phyloP scores from a whole-genome alignment of 352 stramenopile species.

The Globisporangium emineosum region DNA sequence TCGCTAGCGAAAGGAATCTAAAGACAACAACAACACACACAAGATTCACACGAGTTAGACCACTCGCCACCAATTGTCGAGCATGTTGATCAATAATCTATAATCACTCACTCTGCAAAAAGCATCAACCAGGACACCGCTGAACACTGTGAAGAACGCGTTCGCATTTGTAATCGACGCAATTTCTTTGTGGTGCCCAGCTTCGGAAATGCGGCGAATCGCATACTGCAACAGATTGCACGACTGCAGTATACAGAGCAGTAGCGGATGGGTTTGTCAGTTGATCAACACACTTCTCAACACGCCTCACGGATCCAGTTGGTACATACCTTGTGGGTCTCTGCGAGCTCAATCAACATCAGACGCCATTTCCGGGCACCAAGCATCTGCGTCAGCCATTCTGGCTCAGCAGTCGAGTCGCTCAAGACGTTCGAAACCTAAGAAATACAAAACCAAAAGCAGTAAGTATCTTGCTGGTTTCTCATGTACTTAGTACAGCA shows the following conservation, averaged over 20 bases:
- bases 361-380: conserved; percentile 74
- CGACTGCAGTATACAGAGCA: conserved; percentile 30
- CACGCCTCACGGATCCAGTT: not conserved
- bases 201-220: conserved; percentile 82
- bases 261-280: not conserved
- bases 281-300: not conserved
- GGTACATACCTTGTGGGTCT: conserved; percentile 72
- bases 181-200: conserved; percentile 87
- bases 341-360: conserved; percentile 83
- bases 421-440: conserved; percentile 84
- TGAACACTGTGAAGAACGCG: conserved; percentile 86
- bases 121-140: conserved; percentile 68
- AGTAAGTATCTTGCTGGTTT: not conserved
- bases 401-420: conserved; percentile 63
- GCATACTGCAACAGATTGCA: conserved; percentile 84
- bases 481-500: no score
- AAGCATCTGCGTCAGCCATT: conserved; percentile 86
- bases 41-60: not conserved
- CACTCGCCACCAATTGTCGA: not conserved
- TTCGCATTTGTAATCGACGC: conserved; percentile 82
- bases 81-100: not conserved
- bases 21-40: not conserved
- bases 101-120: conserved; percentile 57
- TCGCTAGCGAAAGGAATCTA: conserved; percentile 82
- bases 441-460: not conserved